Evolutionary conservation across 441 rosid species (phyloP).

Genomic region (Jatropha podagrica): DNA sequence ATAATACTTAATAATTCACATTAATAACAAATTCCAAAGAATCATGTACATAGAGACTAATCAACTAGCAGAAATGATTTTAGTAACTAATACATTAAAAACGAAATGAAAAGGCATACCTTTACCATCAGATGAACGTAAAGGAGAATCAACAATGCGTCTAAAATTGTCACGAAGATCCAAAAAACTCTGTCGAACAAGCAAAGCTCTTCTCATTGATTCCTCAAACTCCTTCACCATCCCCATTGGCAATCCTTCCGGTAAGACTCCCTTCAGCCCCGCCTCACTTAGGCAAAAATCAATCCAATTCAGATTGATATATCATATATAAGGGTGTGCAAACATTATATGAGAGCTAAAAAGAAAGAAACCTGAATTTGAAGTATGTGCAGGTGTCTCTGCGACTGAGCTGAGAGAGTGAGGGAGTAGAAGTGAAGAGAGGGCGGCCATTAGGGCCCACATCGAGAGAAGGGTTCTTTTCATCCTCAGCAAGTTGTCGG

Average conservation of each 20-base stretch:
- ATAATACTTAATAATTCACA: background rate
- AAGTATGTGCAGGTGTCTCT: slow-evolving; percentile 65
- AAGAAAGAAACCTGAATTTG: slow-evolving; percentile 56
- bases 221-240: slow-evolving; percentile 77
- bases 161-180: slow-evolving; percentile 91
- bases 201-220: slow-evolving; percentile 72
- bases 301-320: background rate
- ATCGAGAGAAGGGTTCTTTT: slow-evolving; percentile 59
- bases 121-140: slow-evolving; percentile 48
- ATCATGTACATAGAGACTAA: background rate
- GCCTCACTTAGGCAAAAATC: slow-evolving; percentile 38
- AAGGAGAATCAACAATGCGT: slow-evolving; percentile 81
- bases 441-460: slow-evolving; percentile 64
- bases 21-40: background rate
- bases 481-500: slow-evolving; percentile 61
- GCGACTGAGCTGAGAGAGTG: slow-evolving; percentile 63
- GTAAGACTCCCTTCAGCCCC: slow-evolving; percentile 53
- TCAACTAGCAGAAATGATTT: background rate
- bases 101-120: slow-evolving; percentile 32
- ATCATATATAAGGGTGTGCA: background rate
- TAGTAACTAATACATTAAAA: background rate
- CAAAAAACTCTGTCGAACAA: slow-evolving; percentile 79
- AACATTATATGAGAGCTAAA: background rate
- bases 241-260: slow-evolving; percentile 82
- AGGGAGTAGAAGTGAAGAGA: slow-evolving; percentile 62